phyloP scores from a whole-genome alignment of 192 early-diverging fungal genomes.

The Podila epicladia region DNA sequence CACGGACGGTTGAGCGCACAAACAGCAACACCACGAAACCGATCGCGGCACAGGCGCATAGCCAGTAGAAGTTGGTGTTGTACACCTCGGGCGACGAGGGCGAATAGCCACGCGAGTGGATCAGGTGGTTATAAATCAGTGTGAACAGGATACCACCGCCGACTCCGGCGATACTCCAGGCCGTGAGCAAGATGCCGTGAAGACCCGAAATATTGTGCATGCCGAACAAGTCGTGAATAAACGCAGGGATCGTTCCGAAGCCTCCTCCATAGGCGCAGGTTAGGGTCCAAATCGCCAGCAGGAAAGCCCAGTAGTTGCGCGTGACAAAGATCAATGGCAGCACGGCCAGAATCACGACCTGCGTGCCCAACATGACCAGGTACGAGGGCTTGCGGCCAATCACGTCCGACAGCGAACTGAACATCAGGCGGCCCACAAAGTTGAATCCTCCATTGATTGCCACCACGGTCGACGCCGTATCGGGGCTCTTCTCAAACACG shows the following conservation, averaged over 20 bases:
- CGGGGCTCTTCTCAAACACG: constrained; percentile 60
- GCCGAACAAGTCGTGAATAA: constrained; percentile 79
- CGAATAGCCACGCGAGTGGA: constrained; percentile 52
- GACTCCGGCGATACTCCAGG: constrained; percentile 77
- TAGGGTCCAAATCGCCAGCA: constrained; percentile 67
- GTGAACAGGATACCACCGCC: constrained; percentile 75
- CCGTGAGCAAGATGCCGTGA: constrained; percentile 79
- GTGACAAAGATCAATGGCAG: constrained; percentile 66
- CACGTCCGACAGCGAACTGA: constrained; percentile 65
- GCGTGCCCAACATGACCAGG: constrained; percentile 65
- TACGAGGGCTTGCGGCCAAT: constrained; percentile 74
- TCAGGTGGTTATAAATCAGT: constrained; percentile 63
- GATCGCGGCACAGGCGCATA: constrained; percentile 63
- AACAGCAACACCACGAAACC: constrained; percentile 69
- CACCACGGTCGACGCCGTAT: constrained; percentile 63
- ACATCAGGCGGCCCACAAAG: constrained; percentile 65
- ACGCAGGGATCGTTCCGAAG: constrained; percentile 80
- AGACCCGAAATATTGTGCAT: constrained; percentile 78
- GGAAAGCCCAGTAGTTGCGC: constrained; percentile 66
- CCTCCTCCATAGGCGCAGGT: constrained; percentile 79
- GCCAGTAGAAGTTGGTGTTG: constrained; percentile 76
- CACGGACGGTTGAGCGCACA: constrained; percentile 70
- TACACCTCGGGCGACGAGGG: constrained; percentile 59
- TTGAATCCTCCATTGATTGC: constrained; percentile 71
- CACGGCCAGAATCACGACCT: constrained; percentile 65